phyloP scores from a whole-genome alignment of 805 yeast genomes.

The Candida khao-thaluensis region DNA sequence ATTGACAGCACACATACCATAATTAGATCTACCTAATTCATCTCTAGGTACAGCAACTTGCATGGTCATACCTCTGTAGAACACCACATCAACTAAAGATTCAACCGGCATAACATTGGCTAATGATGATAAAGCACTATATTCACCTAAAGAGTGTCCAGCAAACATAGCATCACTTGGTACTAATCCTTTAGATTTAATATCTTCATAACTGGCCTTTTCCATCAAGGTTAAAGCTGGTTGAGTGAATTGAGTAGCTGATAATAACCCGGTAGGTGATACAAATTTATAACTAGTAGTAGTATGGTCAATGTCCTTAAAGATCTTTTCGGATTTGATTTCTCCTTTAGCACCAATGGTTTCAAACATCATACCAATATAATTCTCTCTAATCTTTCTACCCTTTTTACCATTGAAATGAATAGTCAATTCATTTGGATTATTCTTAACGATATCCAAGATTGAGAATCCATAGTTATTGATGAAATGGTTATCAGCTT shows the following conservation, averaged over 20 bases:
- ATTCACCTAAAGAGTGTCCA: slow-evolving; percentile 99
- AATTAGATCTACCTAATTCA: slow-evolving; percentile 90
- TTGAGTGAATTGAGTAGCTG: slow-evolving; percentile 99
- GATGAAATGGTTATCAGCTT: slow-evolving; percentile 92
- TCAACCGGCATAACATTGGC: slow-evolving; percentile 99
- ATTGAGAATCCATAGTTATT: slow-evolving; percentile 96
- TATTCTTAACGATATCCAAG: slow-evolving; percentile 89
- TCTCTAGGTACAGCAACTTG: slow-evolving; percentile 99
- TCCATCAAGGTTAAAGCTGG: slow-evolving; percentile 99
- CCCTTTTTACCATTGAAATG: slow-evolving; percentile 99
- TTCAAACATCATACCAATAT: slow-evolving; percentile 96
- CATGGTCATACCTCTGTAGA: slow-evolving; percentile 99
- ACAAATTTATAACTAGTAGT: slow-evolving; percentile 85
- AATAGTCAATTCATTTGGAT: slow-evolving; percentile 92
- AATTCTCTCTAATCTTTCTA: slow-evolving; percentile 89
- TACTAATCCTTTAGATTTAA: slow-evolving; percentile 92
- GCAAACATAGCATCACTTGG: slow-evolving; percentile 94
- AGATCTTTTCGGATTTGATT: slow-evolving; percentile 87
- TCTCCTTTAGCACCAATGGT: slow-evolving; percentile 83
- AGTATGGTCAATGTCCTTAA: slow-evolving; percentile 81
- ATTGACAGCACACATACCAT: slow-evolving; percentile 98
- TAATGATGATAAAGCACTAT: slow-evolving; percentile 93
- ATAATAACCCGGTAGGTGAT: slow-evolving; percentile 90
- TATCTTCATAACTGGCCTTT: slow-evolving; percentile 97
- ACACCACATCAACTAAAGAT: slow-evolving; percentile 93